These are phyloP conservation scores for Centrapalus pauciflorus DNA, from an alignment of 129 eudicot species.

Conservation along the genomic window DNA sequence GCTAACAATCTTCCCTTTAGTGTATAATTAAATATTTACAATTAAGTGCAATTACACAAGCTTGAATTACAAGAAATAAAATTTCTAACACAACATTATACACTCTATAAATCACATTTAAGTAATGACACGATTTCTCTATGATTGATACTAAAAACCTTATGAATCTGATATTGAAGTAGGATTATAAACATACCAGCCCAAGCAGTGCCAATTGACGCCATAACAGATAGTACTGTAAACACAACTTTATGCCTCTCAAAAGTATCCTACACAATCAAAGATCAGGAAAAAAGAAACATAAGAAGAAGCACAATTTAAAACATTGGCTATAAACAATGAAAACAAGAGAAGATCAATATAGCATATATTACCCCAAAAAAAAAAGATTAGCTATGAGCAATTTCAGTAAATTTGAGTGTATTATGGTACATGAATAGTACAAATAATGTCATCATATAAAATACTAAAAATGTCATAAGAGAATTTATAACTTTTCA, in stretches of 20 bases:
- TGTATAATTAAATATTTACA: too few relatives aligned
- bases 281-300: not conserved
- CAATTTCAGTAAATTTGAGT: not conserved
- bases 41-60: too few relatives aligned
- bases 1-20: too few relatives aligned
- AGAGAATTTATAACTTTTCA: not conserved
- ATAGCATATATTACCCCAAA: not conserved
- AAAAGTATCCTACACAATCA: conserved; percentile 74
- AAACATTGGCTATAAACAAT: not conserved
- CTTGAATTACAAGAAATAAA: too few relatives aligned
- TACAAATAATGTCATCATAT: not conserved
- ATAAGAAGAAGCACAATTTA: not conserved
- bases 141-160: not conserved
- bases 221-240: conserved; percentile 69
- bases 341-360: not conserved
- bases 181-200: conserved; percentile 47
- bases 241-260: conserved; percentile 95
- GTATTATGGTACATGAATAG: not conserved
- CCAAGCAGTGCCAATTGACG: conserved; percentile 89
- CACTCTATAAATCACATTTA: not conserved
- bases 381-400: not conserved
- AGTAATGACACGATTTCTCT: not conserved
- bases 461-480: not conserved
- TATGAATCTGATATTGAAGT: not conserved
- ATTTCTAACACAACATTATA: not conserved